phyloP scores from a whole-genome alignment of 768 basidiomycete species.

The Leccinum boreale region DNA sequence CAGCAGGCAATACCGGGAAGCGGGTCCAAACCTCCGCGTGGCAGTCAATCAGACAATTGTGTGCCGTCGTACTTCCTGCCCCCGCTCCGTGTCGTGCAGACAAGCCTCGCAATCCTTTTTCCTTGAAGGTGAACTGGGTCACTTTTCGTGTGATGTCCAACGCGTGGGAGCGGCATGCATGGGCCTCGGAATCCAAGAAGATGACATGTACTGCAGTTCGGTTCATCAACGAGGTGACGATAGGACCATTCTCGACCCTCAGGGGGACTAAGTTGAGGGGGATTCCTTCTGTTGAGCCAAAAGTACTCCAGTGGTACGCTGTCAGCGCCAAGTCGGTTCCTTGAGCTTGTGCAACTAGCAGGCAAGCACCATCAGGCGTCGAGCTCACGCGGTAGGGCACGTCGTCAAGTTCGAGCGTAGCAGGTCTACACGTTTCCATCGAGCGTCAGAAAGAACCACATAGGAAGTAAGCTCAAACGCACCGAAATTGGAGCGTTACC shows the following conservation, averaged over 20 bases:
- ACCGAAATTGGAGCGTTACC: conserved; percentile 45
- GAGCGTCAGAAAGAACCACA: background rate
- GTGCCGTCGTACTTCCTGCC: conserved; percentile 21
- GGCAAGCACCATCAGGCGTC: conserved; percentile 54
- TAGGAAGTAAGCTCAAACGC: background rate
- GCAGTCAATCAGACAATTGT: conserved; percentile 55
- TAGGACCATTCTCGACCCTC: conserved; percentile 19
- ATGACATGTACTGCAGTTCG: conserved; percentile 43
- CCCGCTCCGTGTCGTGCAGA: conserved; percentile 8
- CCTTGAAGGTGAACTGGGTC: conserved; percentile 55
- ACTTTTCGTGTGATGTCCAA: conserved; percentile 53
- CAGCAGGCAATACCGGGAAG: conserved; percentile 54
- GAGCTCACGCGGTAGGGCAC: conserved; percentile 35
- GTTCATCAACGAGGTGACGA: conserved; percentile 44
- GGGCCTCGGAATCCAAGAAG: conserved; percentile 32
- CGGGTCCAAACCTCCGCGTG: conserved; percentile 57
- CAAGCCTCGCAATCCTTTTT: conserved; percentile 31
- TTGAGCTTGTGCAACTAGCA: conserved; percentile 35
- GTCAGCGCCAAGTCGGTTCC: conserved; percentile 21
- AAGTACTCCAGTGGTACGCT: conserved; percentile 55
- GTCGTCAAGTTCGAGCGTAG: conserved; percentile 37
- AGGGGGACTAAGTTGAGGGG: conserved; percentile 30
- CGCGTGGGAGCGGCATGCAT: conserved; percentile 38
- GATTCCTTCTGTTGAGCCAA: conserved; percentile 51
- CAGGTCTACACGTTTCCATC: conserved; percentile 35